Conservation (phyloP, 345 rosid species). For the Turritis glabra region DNA sequence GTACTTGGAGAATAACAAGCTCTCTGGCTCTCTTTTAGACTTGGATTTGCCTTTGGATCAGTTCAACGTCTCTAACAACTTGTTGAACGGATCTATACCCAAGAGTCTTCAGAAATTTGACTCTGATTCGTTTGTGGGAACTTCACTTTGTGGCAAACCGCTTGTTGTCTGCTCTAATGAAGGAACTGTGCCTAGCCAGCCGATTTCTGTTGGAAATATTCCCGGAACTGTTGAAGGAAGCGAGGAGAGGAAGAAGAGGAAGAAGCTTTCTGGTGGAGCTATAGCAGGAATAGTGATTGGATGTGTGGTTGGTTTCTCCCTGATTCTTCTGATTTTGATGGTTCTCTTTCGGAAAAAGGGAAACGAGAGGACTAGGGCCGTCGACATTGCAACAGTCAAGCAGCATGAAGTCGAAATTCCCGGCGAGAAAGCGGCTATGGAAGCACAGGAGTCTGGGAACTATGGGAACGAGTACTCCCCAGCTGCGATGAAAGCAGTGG, state of each 20-base stretch:
- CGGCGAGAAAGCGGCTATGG: conserved; percentile 57
- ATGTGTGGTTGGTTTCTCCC: conserved; percentile 55
- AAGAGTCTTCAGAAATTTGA: conserved; percentile 46
- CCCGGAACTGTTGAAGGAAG: conserved; percentile 26
- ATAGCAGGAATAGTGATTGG: conserved; percentile 91
- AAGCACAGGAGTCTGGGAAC: conserved; percentile 47
- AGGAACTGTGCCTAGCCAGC: conserved; percentile 55
- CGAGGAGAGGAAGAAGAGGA: conserved; percentile 40
- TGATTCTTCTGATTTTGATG: conserved; percentile 57
- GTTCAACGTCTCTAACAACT: conserved; percentile 79
- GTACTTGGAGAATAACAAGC: conserved; percentile 59
- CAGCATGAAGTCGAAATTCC: conserved; percentile 54
- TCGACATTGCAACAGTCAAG: conserved; percentile 63
- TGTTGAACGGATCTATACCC: conserved; percentile 82
- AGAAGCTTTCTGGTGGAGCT: conserved; percentile 78
- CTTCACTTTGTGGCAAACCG: conserved; percentile 81
- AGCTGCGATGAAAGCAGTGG: conserved; percentile 45
- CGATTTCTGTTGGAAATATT: conserved; percentile 38
- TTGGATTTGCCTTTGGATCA: conserved; percentile 56
- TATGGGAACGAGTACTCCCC: conserved; percentile 41
- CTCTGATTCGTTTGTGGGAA: conserved; percentile 62
- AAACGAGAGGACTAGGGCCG: conserved; percentile 55
- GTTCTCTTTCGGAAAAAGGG: conserved; percentile 60
- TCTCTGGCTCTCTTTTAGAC: conserved; percentile 60
- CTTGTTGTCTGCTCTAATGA: conserved; percentile 41